Conservation (phyloP, 768 basidiomycete genomes). For the Lactifluus volemus region DNA sequence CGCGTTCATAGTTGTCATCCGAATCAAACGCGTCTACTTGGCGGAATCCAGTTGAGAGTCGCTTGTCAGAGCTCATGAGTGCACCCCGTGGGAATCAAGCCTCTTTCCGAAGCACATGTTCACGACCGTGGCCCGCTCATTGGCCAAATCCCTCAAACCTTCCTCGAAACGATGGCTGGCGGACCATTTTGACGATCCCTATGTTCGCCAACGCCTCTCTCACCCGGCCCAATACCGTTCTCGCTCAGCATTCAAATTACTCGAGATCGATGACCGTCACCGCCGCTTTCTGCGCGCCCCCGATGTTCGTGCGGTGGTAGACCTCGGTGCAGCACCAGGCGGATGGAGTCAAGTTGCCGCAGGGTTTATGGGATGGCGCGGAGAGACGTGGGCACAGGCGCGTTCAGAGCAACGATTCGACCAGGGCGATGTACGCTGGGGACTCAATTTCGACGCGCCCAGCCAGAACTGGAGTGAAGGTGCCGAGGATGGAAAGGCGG, state of each 20-base stretch:
- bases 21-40: conserved; percentile 62
- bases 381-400: conserved; percentile 17
- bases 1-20: conserved; percentile 55
- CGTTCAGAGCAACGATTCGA: not conserved
- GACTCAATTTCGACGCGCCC: conserved; percentile 1
- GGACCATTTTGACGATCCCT: conserved; percentile 64
- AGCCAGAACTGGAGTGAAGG: not conserved
- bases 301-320: conserved; percentile 60
- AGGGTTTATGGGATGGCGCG: conserved; percentile 46
- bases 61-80: conserved; percentile 1
- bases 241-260: conserved; percentile 86
- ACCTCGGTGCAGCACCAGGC: conserved; percentile 88
- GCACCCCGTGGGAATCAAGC: not conserved
- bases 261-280: conserved; percentile 61
- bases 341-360: conserved; percentile 90
- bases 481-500: not conserved
- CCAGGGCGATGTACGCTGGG: not conserved
- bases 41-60: conserved; percentile 49
- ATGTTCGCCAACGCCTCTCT: conserved; percentile 48
- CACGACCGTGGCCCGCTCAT: not conserved
- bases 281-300: conserved; percentile 41
- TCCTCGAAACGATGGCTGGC: conserved; percentile 57
- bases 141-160: conserved; percentile 9
- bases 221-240: conserved; percentile 54
- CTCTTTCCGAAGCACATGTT: not conserved